Percentiles rank a stretch among this genome's conserved stretches.
Conservation (phyloP, 2,329 filamentous ascomycete species). For the Didymellaceae sp. region DNA sequence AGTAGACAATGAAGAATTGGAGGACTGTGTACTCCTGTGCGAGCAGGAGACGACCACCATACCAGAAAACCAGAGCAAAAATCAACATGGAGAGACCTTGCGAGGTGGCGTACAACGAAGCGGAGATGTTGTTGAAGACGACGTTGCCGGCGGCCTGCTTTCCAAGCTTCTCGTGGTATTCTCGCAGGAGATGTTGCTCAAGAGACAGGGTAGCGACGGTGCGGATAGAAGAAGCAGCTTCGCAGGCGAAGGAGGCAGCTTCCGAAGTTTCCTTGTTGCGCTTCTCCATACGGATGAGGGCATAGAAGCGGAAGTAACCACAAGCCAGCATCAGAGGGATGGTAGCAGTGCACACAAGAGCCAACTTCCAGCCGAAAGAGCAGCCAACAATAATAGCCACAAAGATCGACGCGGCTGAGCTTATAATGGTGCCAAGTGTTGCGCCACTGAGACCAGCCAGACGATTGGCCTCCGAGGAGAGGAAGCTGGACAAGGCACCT, state of each 20-base stretch:
- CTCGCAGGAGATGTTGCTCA: slow-evolving; percentile 77
- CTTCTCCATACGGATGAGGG: slow-evolving; percentile 82
- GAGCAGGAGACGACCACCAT: slow-evolving; percentile 43
- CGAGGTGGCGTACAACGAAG: slow-evolving; percentile 79
- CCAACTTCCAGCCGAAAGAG: slow-evolving; percentile 85
- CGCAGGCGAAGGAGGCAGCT: slow-evolving; percentile 89
- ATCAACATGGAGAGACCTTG: slow-evolving; percentile 71
- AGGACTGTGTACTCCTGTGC: slow-evolving; percentile 68
- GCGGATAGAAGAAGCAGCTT: slow-evolving; percentile 91
- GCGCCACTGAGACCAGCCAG: slow-evolving; percentile 87
- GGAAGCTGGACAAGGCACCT: slow-evolving; percentile 76
- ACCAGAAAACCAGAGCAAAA: slow-evolving; percentile 49
- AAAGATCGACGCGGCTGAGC: slow-evolving; percentile 78
- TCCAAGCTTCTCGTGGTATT: slow-evolving; percentile 75
- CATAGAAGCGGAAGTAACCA: slow-evolving; percentile 87
- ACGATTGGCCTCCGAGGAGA: slow-evolving; percentile 80
- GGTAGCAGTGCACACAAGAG: slow-evolving; percentile 79
- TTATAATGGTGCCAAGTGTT: slow-evolving; percentile 85
- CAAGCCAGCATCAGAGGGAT: slow-evolving; percentile 80
- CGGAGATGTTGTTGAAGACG: slow-evolving; percentile 76
- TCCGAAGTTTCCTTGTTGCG: slow-evolving; percentile 77
- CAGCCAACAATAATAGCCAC: slow-evolving; percentile 72
- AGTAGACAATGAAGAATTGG: slow-evolving; percentile 93
- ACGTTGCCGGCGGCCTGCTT: slow-evolving; percentile 73
- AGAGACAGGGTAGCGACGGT: slow-evolving; percentile 93